Evolutionary conservation across 352 stramenopile genomes (phyloP), one percentile per base, ranked within the genome.

Genomic region (Thraustochytrium striatum): DNA sequence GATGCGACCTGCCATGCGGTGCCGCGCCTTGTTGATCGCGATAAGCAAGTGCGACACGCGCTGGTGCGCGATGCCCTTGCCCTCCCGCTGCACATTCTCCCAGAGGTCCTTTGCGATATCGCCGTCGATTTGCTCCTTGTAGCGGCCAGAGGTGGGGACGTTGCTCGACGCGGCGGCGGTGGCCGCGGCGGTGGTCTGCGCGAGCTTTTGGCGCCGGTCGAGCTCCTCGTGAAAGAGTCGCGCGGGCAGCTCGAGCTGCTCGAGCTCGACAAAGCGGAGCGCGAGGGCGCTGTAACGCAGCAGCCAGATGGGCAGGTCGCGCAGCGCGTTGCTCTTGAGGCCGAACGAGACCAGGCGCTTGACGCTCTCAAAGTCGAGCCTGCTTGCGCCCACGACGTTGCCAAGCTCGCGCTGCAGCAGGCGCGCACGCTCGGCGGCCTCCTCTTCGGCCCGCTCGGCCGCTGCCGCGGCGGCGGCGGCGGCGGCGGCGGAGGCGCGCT

Each of bases 231-330:
- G 65, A n/a, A 75, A 75, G 7, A 75, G 52, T 11, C 65, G 65
- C 35, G 65, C 43, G 13, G 55, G 55, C 28, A 80, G 58, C 35
- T 80, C 70, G 32, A 72, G 16, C 47, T 80, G 70, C 70, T 80
- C 70, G 13, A 65, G 70, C 57, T 80, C 70, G 0, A 80, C 58
- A 61, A 80, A 80, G 28, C 70, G 70, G 8, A 80, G 57, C 21
- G 58, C 70, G 28, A 81, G 50, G 2, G 55, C 70, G 7, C 44
- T 33, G 25, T 65, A 80, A n/a, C 57, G 55, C 2, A 80, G 55
- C 38, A 47, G 28, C 70, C 70, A 80, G 8, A 70, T 5, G 3
- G 70, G 70, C 7, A 79, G 43, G 8, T 28, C 3, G 30, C 79
- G 57, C 21, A 80, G 36, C 13, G 57, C 28, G 13, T 80, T 47